Evolutionary conservation across 495 filamentous ascomycete genomes (phyloP).

Genomic region (Apodospora peruviana): DNA sequence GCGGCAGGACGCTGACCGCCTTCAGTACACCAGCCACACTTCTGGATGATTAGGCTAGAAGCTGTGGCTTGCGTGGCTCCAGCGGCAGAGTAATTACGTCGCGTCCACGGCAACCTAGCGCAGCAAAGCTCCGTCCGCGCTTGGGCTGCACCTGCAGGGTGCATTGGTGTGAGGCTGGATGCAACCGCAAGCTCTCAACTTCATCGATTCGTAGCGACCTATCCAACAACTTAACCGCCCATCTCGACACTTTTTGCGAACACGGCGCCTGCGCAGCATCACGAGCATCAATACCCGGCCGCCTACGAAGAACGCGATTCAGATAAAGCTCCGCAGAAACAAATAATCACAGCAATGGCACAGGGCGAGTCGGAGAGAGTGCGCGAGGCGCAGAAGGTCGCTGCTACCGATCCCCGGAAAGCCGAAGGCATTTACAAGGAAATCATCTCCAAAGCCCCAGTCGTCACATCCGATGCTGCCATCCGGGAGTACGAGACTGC

Average conservation of each 20-base stretch:
- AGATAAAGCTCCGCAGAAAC: no score
- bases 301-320: no score
- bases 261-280: neutral
- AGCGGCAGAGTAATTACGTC: slow-evolving; percentile 23
- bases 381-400: slow-evolving; percentile 74
- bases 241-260: slow-evolving; percentile 5
- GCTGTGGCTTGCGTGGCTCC: neutral
- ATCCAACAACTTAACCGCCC: neutral
- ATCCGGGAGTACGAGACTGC: slow-evolving; percentile 83
- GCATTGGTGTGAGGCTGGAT: slow-evolving; percentile 15
- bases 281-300: no score
- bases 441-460: slow-evolving; percentile 77
- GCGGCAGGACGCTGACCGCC: slow-evolving; percentile 25
- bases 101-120: slow-evolving; percentile 27
- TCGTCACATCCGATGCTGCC: slow-evolving; percentile 72
- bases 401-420: slow-evolving; percentile 69
- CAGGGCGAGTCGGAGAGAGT: slow-evolving; percentile 43
- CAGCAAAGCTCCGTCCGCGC: slow-evolving; percentile 13
- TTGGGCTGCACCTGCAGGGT: slow-evolving; percentile 8
- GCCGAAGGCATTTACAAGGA: slow-evolving; percentile 82
- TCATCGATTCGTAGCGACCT: neutral
- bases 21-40: slow-evolving; percentile 4
- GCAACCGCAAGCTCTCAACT: slow-evolving; percentile 5
- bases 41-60: neutral
- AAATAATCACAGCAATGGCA: slow-evolving; percentile 31